Conservation (phyloP, 345 rosid genomes). For the Aegle marmelos region DNA sequence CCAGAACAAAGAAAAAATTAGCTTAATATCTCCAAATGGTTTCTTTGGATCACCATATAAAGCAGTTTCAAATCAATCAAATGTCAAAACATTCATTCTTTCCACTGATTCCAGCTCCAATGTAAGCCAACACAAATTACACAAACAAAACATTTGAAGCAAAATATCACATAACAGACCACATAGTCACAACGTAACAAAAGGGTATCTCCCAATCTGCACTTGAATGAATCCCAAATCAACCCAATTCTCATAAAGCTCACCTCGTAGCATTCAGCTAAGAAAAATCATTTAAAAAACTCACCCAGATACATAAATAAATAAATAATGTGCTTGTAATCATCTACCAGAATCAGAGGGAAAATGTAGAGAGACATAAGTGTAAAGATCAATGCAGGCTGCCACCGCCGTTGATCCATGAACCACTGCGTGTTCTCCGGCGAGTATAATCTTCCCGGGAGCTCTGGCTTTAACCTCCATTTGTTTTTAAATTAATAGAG, state of each 20-base stretch:
- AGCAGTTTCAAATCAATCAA: slow-evolving; percentile 7
- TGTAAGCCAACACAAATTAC: not conserved
- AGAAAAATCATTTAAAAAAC: not conserved
- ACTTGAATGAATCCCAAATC: slow-evolving; percentile 9
- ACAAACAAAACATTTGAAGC: not conserved
- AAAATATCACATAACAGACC: not conserved
- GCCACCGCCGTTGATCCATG: slow-evolving; percentile 95
- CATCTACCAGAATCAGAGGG: slow-evolving; percentile 48
- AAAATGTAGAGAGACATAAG: slow-evolving; percentile 53
- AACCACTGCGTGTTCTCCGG: slow-evolving; percentile 96
- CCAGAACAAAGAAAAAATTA: not conserved
- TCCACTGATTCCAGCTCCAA: not conserved
- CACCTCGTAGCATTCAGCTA: not conserved
- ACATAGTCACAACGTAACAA: slow-evolving; percentile 2
- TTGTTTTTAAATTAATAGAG: not conserved
- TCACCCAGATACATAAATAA: not conserved
- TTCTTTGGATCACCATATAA: not conserved
- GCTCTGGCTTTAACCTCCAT: slow-evolving; percentile 96
- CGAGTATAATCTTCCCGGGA: slow-evolving; percentile 91
- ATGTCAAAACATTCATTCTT: not conserved
- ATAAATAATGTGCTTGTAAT: not conserved
- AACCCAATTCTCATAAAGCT: slow-evolving; percentile 4
- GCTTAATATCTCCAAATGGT: not conserved
- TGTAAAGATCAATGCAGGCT: slow-evolving; percentile 83
- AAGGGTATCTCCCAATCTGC: slow-evolving; percentile 21